These are phyloP conservation scores for Rhinocladiella mackenziei DNA, from an alignment of 2,329 filamentous ascomycete genomes.

Conservation along the genomic window DNA sequence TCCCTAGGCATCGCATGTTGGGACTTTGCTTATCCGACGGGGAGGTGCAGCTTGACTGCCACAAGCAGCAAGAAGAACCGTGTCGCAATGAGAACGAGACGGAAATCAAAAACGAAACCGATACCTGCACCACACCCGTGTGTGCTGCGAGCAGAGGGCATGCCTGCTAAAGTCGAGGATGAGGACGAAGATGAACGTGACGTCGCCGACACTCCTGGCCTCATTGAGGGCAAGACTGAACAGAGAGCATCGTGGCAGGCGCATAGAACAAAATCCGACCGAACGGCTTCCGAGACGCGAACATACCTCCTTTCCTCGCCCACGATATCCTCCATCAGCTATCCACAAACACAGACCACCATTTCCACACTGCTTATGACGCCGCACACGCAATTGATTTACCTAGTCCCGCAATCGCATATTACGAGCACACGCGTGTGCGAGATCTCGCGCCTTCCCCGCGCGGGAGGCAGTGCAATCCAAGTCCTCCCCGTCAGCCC, in stretches of 20 bases:
- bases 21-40: conserved; percentile 20
- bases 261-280: too few species aligned
- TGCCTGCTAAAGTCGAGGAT: too few species aligned
- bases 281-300: neutral
- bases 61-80: conserved; percentile 6
- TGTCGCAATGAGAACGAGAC: conserved; percentile 3
- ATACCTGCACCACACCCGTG: too few species aligned
- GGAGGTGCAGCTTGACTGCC: conserved; percentile 8
- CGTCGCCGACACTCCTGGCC: too few species aligned
- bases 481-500: conserved; percentile 16
- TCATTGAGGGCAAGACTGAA: too few species aligned
- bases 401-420: conserved; percentile 17
- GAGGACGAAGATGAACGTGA: too few species aligned
- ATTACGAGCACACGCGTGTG: conserved; percentile 15
- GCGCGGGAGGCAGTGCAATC: conserved; percentile 10
- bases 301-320: conserved; percentile 14
- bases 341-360: conserved; percentile 13
- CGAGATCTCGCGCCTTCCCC: conserved; percentile 11
- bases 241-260: too few species aligned
- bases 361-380: conserved; percentile 16
- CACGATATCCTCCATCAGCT: conserved; percentile 1
- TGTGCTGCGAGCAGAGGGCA: too few species aligned
- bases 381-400: conserved; percentile 13
- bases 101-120: too few species aligned
- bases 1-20: conserved; percentile 15